Base-by-base conservation (phyloP, 1,284 basidiomycete species). In the Cutaneotrichosporon cavernicola region DNA sequence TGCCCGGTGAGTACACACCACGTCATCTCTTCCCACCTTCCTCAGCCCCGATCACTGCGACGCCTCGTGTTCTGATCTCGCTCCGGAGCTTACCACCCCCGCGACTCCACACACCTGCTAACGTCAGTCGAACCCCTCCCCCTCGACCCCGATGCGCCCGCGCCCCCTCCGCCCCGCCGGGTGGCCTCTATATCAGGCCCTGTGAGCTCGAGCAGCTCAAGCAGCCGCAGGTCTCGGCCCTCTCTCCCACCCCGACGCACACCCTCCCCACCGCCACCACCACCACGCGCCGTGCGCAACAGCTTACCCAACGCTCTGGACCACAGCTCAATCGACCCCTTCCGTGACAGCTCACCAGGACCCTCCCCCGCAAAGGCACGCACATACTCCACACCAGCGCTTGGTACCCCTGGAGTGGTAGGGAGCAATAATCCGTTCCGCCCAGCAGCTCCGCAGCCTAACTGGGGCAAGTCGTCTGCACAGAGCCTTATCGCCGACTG, bases 111-210 rank as follows among this genome's bases (percentile, higher is more conserved):
- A 13, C 8, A 49, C 46, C 16, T 9, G 56, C 65, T 64, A 38
- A 68, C 64, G 8, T 4, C 59, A 70, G 69, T 60, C 49, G 64
- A 67, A 7, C 67, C 69, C 2, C 65, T 70, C 10, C 69, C 69
- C 1, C 64, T 64, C 40, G 61, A 65, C 57, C 52, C 65, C 1
- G 32, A 11, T 3, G 32, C 32, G 2, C 49, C 62, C 4, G 56
- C 62, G 18, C 63, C 59, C 5, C 55, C 66, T 0, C 67, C 64
- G 2, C 66, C 67, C 5, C 64, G 64, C 11, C 67, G 67, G 3
- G 53, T 53, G 4, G 32, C 34, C 21, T 43, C 36, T 21, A 56
- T 56, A 30, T 56, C 55, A 9, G 55, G 36, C 18, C 21, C 55
- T 9, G 8, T 21, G 21, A 43, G 38, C 55, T 26, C 55, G 13